A percentile compares a stretch with the other conserved stretches of the same genome.
phyloP scores from a whole-genome alignment of 257 asterid genomes.

The Anisodus acutangulus region DNA sequence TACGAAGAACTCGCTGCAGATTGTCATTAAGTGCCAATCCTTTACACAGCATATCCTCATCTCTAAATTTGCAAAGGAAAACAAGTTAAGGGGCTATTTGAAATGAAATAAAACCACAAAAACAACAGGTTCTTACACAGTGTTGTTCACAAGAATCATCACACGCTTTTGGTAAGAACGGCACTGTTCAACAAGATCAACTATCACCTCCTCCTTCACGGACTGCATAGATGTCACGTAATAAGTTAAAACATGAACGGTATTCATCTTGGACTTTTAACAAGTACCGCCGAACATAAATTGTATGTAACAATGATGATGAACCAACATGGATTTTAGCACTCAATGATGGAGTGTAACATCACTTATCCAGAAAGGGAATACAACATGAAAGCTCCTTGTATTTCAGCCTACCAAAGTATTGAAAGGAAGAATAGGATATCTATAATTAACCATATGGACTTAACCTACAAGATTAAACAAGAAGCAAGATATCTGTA shows the following conservation, averaged over 20 bases:
- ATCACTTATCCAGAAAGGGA: not conserved
- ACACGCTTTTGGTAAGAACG: slow-evolving; percentile 87
- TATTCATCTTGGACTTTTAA: slow-evolving; percentile 8
- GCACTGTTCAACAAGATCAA: slow-evolving; percentile 93
- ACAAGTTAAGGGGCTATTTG: slow-evolving; percentile 18
- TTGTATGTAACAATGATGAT: not conserved
- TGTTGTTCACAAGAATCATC: slow-evolving; percentile 84
- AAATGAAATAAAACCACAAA: slow-evolving; percentile 27
- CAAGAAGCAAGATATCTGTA: not conserved
- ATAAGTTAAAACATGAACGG: not conserved
- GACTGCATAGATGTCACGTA: slow-evolving; percentile 49
- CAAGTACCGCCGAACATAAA: not conserved
- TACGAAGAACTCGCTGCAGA: slow-evolving; percentile 75
- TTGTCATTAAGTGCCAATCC: slow-evolving; percentile 84
- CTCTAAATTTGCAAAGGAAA: slow-evolving; percentile 49
- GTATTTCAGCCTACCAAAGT: not conserved
- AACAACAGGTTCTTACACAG: slow-evolving; percentile 58
- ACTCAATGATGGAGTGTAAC: not conserved
- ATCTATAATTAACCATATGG: not conserved
- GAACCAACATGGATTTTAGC: not conserved
- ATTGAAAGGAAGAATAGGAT: not conserved
- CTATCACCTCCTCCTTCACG: slow-evolving; percentile 82
- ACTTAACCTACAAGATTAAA: not conserved
- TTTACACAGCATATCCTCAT: slow-evolving; percentile 80
- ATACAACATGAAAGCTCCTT: not conserved